phyloP scores from a whole-genome alignment of 257 asterid species.

The Plantago elongata region DNA sequence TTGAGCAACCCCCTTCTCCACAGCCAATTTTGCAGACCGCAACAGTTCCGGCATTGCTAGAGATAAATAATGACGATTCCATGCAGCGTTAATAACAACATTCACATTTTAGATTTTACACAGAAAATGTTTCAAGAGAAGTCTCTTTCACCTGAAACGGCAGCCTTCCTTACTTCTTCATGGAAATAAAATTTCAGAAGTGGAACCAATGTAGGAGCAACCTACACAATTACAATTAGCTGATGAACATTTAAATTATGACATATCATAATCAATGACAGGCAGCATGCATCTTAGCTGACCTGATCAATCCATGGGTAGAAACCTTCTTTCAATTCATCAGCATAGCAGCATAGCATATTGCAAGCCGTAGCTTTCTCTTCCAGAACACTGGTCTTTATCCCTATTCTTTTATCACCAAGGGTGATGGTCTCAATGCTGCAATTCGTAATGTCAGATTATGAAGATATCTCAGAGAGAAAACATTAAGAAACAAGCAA shows the following conservation, averaged over 20 bases:
- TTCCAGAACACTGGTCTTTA: slow-evolving; percentile 89
- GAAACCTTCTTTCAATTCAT: slow-evolving; percentile 93
- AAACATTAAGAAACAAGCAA: not conserved
- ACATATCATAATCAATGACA: too few relatives aligned
- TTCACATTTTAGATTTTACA: not conserved
- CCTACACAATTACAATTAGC: slow-evolving; percentile 30
- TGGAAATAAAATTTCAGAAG: slow-evolving; percentile 91
- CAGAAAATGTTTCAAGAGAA: slow-evolving; percentile 9
- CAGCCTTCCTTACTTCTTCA: slow-evolving; percentile 97
- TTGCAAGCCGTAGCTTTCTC: slow-evolving; percentile 98
- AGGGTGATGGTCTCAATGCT: slow-evolving; percentile 95
- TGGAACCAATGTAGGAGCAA: slow-evolving; percentile 84
- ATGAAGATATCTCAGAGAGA: not conserved
- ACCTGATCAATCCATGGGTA: slow-evolving; percentile 99
- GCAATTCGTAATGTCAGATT: slow-evolving; percentile 27
- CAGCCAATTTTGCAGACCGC: slow-evolving; percentile 86
- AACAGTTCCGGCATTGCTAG: slow-evolving; percentile 93
- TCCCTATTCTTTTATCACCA: slow-evolving; percentile 94
- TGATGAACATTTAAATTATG: too few relatives aligned
- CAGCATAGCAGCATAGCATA: slow-evolving; percentile 98
- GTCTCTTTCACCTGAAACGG: slow-evolving; percentile 73
- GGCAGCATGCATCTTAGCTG: not conserved
- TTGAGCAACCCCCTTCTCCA: slow-evolving; percentile 89
- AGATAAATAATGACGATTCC: slow-evolving; percentile 18
- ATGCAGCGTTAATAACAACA: slow-evolving; percentile 8